Evolutionary conservation across 106 monocot genomes (phyloP), one percentile per base, ranked within the genome.

Genomic region (Allium sativum): DNA sequence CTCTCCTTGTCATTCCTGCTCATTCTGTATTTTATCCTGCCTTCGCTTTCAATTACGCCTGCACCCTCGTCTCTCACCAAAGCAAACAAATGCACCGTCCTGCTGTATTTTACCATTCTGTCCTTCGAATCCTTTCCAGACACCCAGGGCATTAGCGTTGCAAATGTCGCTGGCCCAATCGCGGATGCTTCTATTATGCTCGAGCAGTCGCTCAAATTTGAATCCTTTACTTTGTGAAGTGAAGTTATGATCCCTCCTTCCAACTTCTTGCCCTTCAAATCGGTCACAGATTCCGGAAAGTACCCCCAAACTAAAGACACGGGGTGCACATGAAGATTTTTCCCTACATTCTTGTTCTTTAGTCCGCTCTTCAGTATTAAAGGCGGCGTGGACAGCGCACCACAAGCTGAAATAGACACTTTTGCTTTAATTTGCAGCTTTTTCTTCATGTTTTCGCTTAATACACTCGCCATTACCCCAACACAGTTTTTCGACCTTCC

Each of bases 311-410:
- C 93, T 3, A 85, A 7, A 42, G 61, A 42, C 2, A 67, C 79
- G 7, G 93, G 93, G 60, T 93, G 93, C 31, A 85, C 78, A 64
- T 80, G 88, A 6, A 93, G 82, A 72, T 93, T 85, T 68, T 61
- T 85, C 16, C 93, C 93, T 12, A 93, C 88, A 73, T 89, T 79
- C 11, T 40, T 63, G 74, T 93, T 93, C 58, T 45, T 74, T 6
- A 93, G 75, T 4, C 93, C 93, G 46, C 93, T 93, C 4, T 67
- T 17, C 9, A 48, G 55, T 69, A 93, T 20, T 58, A 93, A 59
- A 40, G 80, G 70, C 2, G 93, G 93, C 12, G 93, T 93, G 13
- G 65, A 68, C 40, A 93, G 82, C 12, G 88, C 69, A 47, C 93
- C 93, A 18, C 88, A 77, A 10, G 93, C 84, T 8, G 88, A 85